Percentiles rank a stretch among this genome's conserved stretches.
Conservation (phyloP, 2,329 filamentous ascomycete genomes). For the Hymenotorrendiella dingleyae region DNA sequence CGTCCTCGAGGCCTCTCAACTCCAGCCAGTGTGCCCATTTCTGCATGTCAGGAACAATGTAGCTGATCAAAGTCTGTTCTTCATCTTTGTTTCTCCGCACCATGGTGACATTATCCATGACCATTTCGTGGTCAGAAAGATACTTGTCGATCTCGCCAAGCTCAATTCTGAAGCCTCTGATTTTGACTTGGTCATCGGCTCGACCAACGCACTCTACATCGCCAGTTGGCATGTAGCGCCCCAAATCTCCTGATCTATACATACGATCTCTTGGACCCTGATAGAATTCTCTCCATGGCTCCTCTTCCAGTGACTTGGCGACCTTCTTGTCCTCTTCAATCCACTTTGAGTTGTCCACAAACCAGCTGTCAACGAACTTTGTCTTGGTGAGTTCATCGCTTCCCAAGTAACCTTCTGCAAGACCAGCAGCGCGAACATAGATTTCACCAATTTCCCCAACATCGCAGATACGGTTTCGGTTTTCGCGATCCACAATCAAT, state of each 20-base stretch:
- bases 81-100: constrained; percentile 79
- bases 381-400: constrained; percentile 26
- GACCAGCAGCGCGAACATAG: constrained; percentile 72
- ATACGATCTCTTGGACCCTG: constrained; percentile 78
- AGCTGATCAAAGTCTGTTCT: constrained; percentile 81
- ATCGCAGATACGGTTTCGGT: constrained; percentile 61
- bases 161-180: constrained; percentile 92
- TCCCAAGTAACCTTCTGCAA: constrained; percentile 71
- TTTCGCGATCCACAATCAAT: constrained; percentile 69
- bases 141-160: constrained; percentile 88
- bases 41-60: constrained; percentile 76
- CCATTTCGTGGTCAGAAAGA: constrained; percentile 64
- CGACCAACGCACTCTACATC: constrained; percentile 75
- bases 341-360: constrained; percentile 31
- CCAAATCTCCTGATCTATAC: constrained; percentile 84
- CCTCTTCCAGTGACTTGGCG: constrained; percentile 52
- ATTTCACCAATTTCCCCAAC: constrained; percentile 82
- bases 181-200: constrained; percentile 87
- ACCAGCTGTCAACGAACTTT: constrained; percentile 32
- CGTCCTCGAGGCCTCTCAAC: constrained; percentile 48
- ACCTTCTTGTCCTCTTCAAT: constrained; percentile 44
- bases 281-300: constrained; percentile 75
- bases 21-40: constrained; percentile 67
- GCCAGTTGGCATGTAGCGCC: constrained; percentile 61
- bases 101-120: constrained; percentile 81